A percentile compares a stretch with the other conserved stretches of the same genome.
These are phyloP conservation scores for Parachlorella kessleri DNA, from an alignment of 139 green algal genomes.

Conservation along the genomic window DNA sequence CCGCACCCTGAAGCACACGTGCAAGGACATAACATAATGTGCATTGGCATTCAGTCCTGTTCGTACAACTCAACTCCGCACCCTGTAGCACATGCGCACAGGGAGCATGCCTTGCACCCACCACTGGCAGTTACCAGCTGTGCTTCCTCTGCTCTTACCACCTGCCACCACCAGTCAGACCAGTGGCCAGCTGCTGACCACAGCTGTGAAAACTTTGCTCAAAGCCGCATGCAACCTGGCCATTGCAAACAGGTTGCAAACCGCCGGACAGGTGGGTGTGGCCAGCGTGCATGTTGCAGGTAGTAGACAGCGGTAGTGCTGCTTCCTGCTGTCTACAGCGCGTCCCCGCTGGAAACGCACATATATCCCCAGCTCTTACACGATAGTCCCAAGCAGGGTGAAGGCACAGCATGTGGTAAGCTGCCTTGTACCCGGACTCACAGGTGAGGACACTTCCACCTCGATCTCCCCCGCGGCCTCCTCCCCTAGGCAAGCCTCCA, in stretches of 20 bases:
- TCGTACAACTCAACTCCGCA: not conserved
- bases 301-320: not conserved
- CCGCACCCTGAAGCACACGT: conserved; percentile 46
- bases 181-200: not conserved
- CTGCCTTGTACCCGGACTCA: too few relatives aligned
- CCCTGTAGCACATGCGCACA: not conserved
- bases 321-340: not conserved
- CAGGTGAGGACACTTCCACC: conserved; percentile 72
- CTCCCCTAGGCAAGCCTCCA: conserved; percentile 50
- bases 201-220: too few relatives aligned
- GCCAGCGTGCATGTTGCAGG: not conserved
- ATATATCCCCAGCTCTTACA: not conserved
- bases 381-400: not conserved
- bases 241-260: too few relatives aligned
- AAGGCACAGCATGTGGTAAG: too few relatives aligned
- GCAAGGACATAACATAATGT: too few relatives aligned
- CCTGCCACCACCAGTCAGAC: not conserved
- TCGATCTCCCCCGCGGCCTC: conserved; percentile 59
- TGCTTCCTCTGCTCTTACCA: not conserved
- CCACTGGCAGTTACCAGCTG: too few relatives aligned
- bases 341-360: not conserved
- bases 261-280: not conserved
- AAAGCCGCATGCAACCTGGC: too few relatives aligned
- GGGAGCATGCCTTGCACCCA: not conserved
- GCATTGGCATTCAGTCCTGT: not conserved